A percentile compares a stretch with the other conserved stretches of the same genome.
Evolutionary conservation across 2,329 filamentous ascomycete genomes (phyloP).

Genomic region (Xylaria arbuscula): DNA sequence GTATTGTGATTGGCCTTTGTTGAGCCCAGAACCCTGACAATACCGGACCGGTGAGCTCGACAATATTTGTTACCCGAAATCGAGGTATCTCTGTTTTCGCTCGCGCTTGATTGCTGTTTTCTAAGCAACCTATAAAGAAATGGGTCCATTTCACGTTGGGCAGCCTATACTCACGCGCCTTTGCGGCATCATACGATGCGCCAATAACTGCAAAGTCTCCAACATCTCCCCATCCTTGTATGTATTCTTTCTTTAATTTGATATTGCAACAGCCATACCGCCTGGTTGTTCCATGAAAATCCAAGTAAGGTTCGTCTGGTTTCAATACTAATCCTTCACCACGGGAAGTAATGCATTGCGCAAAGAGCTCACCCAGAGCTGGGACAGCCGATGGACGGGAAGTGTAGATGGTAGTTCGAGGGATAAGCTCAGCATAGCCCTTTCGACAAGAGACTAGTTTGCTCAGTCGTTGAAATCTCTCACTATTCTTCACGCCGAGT

Average conservation of each 20-base stretch:
- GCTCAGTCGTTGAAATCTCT: conserved; percentile 70
- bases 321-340: conserved; percentile 88
- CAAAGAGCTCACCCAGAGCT: conserved; percentile 72
- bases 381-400: conserved; percentile 67
- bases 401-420: conserved; percentile 69
- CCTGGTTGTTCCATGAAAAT: conserved; percentile 55
- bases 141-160: conserved; percentile 77
- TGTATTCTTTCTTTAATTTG: conserved; percentile 90
- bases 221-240: conserved; percentile 80
- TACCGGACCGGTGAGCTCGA: conserved; percentile 65
- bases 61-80: conserved; percentile 74
- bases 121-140: conserved; percentile 81
- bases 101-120: conserved; percentile 71
- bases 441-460: conserved; percentile 61
- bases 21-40: conserved; percentile 63
- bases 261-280: conserved; percentile 68
- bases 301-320: conserved; percentile 81
- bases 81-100: conserved; percentile 63
- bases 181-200: conserved; percentile 74
- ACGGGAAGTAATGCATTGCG: conserved; percentile 70
- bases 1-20: conserved; percentile 58
- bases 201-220: conserved; percentile 86
- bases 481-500: conserved; percentile 63
- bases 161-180: conserved; percentile 66
- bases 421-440: conserved; percentile 74